phyloP scores from a whole-genome alignment of 805 yeast genomes.

The Ogataea pini region DNA sequence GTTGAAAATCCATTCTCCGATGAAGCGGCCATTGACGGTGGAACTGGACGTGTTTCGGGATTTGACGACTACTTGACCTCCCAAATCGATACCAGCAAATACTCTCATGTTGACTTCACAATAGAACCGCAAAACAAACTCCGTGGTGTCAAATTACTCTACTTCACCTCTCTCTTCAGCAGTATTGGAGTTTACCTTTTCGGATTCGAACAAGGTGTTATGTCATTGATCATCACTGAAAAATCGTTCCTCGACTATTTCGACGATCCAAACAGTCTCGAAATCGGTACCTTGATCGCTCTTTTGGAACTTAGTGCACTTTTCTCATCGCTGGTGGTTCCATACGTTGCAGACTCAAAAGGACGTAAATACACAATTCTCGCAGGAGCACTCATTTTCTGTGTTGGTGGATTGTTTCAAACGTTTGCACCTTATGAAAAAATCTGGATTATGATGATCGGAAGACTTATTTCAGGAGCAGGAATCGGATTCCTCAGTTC shows the following conservation, averaged over 20 bases:
- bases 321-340: slow-evolving; percentile 70
- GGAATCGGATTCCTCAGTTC: slow-evolving; percentile 86
- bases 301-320: slow-evolving; percentile 84
- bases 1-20: neutral
- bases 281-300: slow-evolving; percentile 82
- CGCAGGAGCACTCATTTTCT: slow-evolving; percentile 72
- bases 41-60: neutral
- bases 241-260: slow-evolving; percentile 66
- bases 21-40: neutral
- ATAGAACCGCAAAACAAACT: slow-evolving; percentile 18
- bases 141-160: slow-evolving; percentile 27
- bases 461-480: slow-evolving; percentile 77
- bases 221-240: slow-evolving; percentile 80
- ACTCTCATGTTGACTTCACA: slow-evolving; percentile 26
- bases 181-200: slow-evolving; percentile 48
- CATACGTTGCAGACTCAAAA: slow-evolving; percentile 68
- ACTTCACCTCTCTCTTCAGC: slow-evolving; percentile 30
- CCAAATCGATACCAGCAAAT: slow-evolving; percentile 8
- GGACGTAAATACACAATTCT: slow-evolving; percentile 81
- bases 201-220: slow-evolving; percentile 75
- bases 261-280: slow-evolving; percentile 65
- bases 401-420: slow-evolving; percentile 75
- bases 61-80: slow-evolving; percentile 6
- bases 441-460: slow-evolving; percentile 61
- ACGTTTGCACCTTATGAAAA: slow-evolving; percentile 46